Evolutionary conservation across 257 asterid genomes (phyloP).

Genomic region (Solanum bulbocastanum): DNA sequence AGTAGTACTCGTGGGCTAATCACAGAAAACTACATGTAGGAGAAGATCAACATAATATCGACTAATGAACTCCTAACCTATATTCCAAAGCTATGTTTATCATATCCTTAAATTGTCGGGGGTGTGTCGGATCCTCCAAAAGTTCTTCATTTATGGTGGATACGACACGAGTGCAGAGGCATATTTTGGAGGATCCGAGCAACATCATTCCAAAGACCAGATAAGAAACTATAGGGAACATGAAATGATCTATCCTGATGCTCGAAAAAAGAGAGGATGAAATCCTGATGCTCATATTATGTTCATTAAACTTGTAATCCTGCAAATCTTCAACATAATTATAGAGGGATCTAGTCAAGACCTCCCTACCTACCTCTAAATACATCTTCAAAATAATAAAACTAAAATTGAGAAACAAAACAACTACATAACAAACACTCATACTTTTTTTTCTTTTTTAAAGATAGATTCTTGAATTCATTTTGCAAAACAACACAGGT

Average conservation of each 20-base stretch:
- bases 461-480: background rate
- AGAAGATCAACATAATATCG: background rate
- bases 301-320: background rate
- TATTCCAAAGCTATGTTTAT: background rate
- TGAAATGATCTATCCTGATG: background rate
- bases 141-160: background rate
- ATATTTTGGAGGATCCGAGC: background rate
- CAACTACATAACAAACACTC: background rate
- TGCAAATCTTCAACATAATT: background rate
- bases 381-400: background rate
- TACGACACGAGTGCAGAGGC: background rate
- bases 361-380: background rate
- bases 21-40: background rate
- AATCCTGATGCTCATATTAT: background rate
- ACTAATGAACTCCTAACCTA: background rate
- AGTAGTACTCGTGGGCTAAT: background rate
- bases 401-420: background rate
- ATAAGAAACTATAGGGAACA: background rate
- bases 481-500: background rate
- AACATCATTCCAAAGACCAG: background rate
- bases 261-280: background rate
- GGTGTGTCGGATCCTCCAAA: background rate
- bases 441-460: background rate
- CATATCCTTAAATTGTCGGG: background rate
- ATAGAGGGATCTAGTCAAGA: background rate